Percentiles rank a stretch among this genome's conserved stretches.
These are phyloP conservation scores for Fusarium sp. DNA, from an alignment of 2,329 filamentous ascomycete genomes.

Conservation along the genomic window DNA sequence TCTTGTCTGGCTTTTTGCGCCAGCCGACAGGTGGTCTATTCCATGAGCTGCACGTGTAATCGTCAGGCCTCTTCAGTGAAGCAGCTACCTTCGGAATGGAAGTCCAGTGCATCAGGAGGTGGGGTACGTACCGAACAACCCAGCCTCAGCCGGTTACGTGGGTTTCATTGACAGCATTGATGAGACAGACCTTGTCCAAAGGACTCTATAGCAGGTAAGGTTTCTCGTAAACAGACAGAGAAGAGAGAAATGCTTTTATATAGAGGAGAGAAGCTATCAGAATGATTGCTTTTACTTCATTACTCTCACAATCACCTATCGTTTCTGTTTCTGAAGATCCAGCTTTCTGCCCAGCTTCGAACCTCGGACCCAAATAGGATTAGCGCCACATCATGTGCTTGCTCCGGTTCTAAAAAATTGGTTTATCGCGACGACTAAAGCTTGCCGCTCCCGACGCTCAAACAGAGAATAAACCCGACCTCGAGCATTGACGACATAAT, in stretches of 20 bases:
- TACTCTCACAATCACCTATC: neutral
- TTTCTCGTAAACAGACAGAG: neutral
- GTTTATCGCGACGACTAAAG: constrained; percentile 42
- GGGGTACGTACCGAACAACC: constrained; percentile 37
- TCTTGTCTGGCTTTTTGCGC: constrained; percentile 27
- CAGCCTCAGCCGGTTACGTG: constrained; percentile 16
- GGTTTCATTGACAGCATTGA: neutral
- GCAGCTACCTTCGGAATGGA: constrained; percentile 9
- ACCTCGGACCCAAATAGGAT: constrained; percentile 17
- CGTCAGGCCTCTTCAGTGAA: constrained; percentile 12
- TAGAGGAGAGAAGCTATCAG: neutral
- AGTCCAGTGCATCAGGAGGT: constrained; percentile 24
- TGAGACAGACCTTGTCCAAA: neutral
- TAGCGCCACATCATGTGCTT: constrained; percentile 41
- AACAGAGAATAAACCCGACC: constrained; percentile 23
- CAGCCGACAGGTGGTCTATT: constrained; percentile 25
- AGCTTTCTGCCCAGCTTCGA: constrained; percentile 18
- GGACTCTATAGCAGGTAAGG: neutral
- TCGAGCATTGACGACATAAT: constrained; percentile 39
- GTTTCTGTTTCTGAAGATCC: neutral
- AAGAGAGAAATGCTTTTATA: neutral
- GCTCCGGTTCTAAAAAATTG: constrained; percentile 43
- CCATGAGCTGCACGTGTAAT: constrained; percentile 29
- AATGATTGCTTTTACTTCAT: neutral
- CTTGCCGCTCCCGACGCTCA: constrained; percentile 33